Percentiles rank a stretch among this genome's conserved stretches.
phyloP scores from a whole-genome alignment of 495 filamentous ascomycete species.

The Evansstolkia leycettana region DNA sequence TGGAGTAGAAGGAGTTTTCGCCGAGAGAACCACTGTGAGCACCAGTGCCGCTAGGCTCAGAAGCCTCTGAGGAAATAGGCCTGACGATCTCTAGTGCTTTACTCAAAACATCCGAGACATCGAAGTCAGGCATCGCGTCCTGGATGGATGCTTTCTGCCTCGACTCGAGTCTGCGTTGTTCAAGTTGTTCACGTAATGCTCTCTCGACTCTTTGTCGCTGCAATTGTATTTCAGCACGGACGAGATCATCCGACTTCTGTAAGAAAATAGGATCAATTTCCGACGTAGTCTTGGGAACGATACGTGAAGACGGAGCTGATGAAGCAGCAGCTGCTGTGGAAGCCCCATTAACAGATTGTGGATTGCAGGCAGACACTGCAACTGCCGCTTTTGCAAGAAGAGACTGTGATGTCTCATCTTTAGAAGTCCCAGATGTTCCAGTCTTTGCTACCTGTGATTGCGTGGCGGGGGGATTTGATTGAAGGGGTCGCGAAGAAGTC shows the following conservation, averaged over 20 bases:
- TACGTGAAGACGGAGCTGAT: conserved; percentile 22
- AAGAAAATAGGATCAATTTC: conserved; percentile 68
- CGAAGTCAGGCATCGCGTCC: conserved; percentile 58
- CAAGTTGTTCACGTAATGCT: conserved; percentile 58
- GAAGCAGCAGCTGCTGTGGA: conserved; percentile 12
- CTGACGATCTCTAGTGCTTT: conserved; percentile 62
- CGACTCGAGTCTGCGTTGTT: conserved; percentile 46
- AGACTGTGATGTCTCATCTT: conserved; percentile 20
- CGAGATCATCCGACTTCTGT: conserved; percentile 72
- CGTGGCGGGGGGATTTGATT: conserved; percentile 10
- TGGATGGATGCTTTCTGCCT: conserved; percentile 39
- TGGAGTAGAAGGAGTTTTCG: conserved; percentile 92
- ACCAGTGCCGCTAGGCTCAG: conserved; percentile 39
- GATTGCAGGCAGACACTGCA: conserved; percentile 15
- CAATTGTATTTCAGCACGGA: conserved; percentile 69
- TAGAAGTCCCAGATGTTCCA: conserved; percentile 10
- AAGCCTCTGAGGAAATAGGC: conserved; percentile 41
- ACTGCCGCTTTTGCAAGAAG: conserved; percentile 14
- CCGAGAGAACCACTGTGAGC: conserved; percentile 70
- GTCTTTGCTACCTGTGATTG: conserved; percentile 12
- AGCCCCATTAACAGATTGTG: conserved; percentile 15
- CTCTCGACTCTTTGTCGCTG: conserved; percentile 74
- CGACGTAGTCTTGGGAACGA: conserved; percentile 27
- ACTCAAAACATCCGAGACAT: conserved; percentile 60
- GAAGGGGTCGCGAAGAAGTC: conserved; percentile 17